Evolutionary conservation across 129 eudicot genomes (phyloP), one percentile per base, ranked within the genome.

Genomic region (Tagetes patula): DNA sequence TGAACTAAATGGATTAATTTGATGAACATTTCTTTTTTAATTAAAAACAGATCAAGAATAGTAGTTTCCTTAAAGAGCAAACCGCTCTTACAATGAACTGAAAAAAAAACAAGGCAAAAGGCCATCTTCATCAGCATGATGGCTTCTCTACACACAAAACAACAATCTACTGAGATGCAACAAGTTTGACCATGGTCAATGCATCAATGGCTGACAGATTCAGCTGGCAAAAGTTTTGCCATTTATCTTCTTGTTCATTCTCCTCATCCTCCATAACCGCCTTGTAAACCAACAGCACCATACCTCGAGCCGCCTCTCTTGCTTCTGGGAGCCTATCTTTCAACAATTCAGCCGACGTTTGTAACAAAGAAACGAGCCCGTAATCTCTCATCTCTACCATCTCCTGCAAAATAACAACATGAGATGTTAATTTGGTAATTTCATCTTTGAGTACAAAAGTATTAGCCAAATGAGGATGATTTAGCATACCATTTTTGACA

Each of bases 271-370:
- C 83, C 39, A 75, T 76, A 52, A 85, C 52, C 67, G 67, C 75
- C 68, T 73, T 79, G 59, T 86, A 58, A 68, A 91, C 56, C 52
- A 81, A 67, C 41, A 77, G 41, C 43, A 83, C 84, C 14, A 88
- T 82, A 32, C 89, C 77, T 60, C 97, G 78, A 78, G 99, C 99
- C 48, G 96, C 97, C 55, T 95, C 99, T 82, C 99, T 91, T 38
- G 99, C 99, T 83, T 95, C 99, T 0, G 97, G 99, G 2, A 95
- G 96, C 67, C 88, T 88, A 64, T 95, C 99, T 46, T 91, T 95
- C 73, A 91, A 59, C 88, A 88, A 75, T 40, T 90, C 83, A 14
- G 95, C 85, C 0, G 90, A 88, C 75, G 72, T 81, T 75, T 86
- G 83, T 38, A 87, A 70, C 76, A 91, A 61, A 4, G 80, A 31